These are phyloP conservation scores for Nannochloris sp. DNA, from an alignment of 139 green algal species.

Conservation along the genomic window DNA sequence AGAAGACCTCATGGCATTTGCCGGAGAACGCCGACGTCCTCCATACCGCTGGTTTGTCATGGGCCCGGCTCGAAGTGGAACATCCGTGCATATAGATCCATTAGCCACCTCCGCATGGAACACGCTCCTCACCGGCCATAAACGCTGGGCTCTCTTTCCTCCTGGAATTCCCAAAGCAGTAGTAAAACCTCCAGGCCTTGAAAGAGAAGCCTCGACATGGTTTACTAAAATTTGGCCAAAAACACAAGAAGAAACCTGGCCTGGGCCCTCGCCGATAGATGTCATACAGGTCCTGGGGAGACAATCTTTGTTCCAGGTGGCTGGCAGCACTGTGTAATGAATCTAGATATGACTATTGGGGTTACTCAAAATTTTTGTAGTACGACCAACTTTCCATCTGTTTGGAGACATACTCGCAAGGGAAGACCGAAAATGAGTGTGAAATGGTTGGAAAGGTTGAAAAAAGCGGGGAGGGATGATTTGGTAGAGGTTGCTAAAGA, in stretches of 20 bases:
- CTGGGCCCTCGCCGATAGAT: conserved; percentile 37
- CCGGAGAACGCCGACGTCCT: conserved; percentile 68
- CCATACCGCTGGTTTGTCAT: conserved; percentile 64
- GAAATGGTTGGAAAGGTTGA: conserved; percentile 53
- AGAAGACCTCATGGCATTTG: conserved; percentile 73
- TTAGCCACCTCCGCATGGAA: conserved; percentile 84
- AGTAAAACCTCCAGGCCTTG: conserved; percentile 55
- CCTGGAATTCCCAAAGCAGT: conserved; percentile 36
- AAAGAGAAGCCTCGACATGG: conserved; percentile 71
- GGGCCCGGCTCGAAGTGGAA: conserved; percentile 58
- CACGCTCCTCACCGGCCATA: conserved; percentile 57
- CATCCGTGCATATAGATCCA: conserved; percentile 71
- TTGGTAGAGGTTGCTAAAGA: conserved; percentile 42
- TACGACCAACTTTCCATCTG: conserved; percentile 60
- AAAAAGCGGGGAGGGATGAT: conserved; percentile 42
- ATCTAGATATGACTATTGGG: conserved; percentile 67
- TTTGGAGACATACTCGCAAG: conserved; percentile 53
- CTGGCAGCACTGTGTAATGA: conserved; percentile 78
- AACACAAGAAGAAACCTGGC: conserved; percentile 50
- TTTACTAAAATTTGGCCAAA: conserved; percentile 60
- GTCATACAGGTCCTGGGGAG: conserved; percentile 64
- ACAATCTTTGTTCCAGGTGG: conserved; percentile 68
- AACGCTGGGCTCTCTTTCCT: conserved; percentile 77
- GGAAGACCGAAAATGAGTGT: conserved; percentile 70
- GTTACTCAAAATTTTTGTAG: conserved; percentile 71